Conservation (phyloP, 148 eudicot genomes). For the Spergularia marina region DNA sequence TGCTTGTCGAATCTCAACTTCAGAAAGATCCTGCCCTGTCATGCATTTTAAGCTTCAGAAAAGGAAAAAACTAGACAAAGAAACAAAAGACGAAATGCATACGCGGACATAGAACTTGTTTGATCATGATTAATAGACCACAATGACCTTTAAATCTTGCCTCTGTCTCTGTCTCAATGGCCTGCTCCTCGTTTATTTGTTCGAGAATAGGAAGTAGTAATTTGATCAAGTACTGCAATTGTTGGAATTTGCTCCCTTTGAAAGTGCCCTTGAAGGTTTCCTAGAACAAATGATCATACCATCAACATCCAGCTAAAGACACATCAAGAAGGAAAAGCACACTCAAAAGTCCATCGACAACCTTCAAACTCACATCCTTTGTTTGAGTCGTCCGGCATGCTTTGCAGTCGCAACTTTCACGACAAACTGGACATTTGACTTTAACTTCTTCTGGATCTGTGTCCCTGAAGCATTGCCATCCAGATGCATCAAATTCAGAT, state of each 20-base stretch:
- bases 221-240: slow-evolving; percentile 57
- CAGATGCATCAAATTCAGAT: slow-evolving; percentile 16
- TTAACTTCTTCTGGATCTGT: slow-evolving; percentile 51
- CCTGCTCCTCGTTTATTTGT: slow-evolving; percentile 56
- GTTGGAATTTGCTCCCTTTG: slow-evolving; percentile 43
- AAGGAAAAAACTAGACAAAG: slow-evolving; percentile 4
- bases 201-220: slow-evolving; percentile 72
- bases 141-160: slow-evolving; percentile 64
- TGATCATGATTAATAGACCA: background rate
- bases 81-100: background rate
- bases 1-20: slow-evolving; percentile 58
- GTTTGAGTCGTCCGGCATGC: slow-evolving; percentile 44
- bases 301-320: slow-evolving; percentile 9
- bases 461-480: slow-evolving; percentile 36
- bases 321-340: background rate
- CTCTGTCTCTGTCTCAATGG: slow-evolving; percentile 57
- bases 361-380: slow-evolving; percentile 48
- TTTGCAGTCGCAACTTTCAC: slow-evolving; percentile 65
- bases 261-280: slow-evolving; percentile 31
- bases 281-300: slow-evolving; percentile 26
- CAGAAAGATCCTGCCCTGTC: slow-evolving; percentile 55
- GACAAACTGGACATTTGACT: slow-evolving; percentile 70
- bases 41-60: slow-evolving; percentile 23
- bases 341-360: slow-evolving; percentile 23
- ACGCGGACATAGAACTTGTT: background rate